Evolutionary conservation across 495 filamentous ascomycete species (phyloP), one percentile per base, ranked within the genome.

Genomic region (Massariosphaeria phaeospora): DNA sequence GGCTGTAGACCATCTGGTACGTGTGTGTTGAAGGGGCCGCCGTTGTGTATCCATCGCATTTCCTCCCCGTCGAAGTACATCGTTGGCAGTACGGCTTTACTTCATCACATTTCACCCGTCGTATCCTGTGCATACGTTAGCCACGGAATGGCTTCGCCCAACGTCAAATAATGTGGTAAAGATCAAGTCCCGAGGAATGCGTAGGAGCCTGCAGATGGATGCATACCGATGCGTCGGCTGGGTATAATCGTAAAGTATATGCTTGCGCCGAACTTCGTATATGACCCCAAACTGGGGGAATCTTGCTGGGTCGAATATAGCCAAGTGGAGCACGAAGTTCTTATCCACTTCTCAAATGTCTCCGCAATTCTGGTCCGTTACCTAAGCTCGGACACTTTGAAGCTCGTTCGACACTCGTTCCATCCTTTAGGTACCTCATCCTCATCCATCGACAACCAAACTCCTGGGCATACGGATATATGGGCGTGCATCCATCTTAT

Each of bases 101-200:
- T 46, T 62, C 59, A 18, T 62, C 59, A 29, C 59, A 62, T 43
- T 62, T 62, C n/a, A 62, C 54, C 26, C 59, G 26, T n/a, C 59
- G 59, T 15, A 62, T 58, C 34, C 59, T 62, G 21, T 15, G 8
- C 9, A 21, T 11, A n/a, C 6, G 33, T 51, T 12, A 29, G 34
- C 41, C 33, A 25, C n/a, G 27, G 8, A 1, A 18, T 7, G 31
- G 9, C 4, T n/a, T 5, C 18, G 12, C 13, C 12, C 34, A 12
- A 36, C 12, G 12, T n/a, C 18, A 13, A 17, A 36, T 5, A 36
- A 3, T 3, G 12, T n/a, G 34, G 13, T 6, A 17, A 12, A 36
- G 34, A n/a, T n/a, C n/a, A 36, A 36, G 34, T 3, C 18, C 34
- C n/a, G n/a, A 36, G 34, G 5, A 13, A n/a, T n/a, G 12, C 34